Base-by-base conservation (phyloP, 495 filamentous ascomycete genomes). In the Talaromyces ruber region DNA sequence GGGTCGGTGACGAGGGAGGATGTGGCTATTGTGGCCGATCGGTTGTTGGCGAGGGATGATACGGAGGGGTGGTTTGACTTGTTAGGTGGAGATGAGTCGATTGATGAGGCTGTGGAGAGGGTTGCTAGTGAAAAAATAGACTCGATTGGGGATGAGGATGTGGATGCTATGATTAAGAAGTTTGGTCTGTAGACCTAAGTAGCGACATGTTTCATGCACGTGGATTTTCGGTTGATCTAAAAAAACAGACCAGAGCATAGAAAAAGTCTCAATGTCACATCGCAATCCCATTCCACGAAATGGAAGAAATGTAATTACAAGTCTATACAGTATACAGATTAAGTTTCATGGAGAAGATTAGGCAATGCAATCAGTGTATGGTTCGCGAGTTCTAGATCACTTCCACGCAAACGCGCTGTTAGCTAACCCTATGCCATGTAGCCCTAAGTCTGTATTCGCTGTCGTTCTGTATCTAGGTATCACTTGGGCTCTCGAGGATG, bases 1-100 rank as follows among this genome's bases (percentile, higher is more conserved):
- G 89, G 88, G 0, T 76, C 63, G 16, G 81, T 89, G 45, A 82
- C 79, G 21, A 79, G 91, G 58, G 84, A 79, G 64, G 86, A 87
- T 72, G 89, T 93, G 21, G 91, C 90, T 14, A 78, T 81, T 62
- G 81, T 90, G 45, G 84, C 83, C 24, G 88, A 84, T 66, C 66
- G 68, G 76, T 74, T 93, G 69, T 71, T 93, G 62, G 85, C 86
- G 32, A 73, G 72, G 21, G 81, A 79, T 6, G 81, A 82, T 58
- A 83, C 80, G 2, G 82, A 86, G 18, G 76, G 79, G 3, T 88
- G 85, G 85, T 71, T 79, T 68, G 85, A 88, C 77, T 66, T 87
- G 65, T 64, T 86, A 18, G 77, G 76, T 67, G 85, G 84, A 3
- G 82, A 89, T 34, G 81, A 85, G 58, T 71, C 70, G 0, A 76